Evolutionary conservation across 441 rosid genomes (phyloP).

Genomic region (Sinapis alba): DNA sequence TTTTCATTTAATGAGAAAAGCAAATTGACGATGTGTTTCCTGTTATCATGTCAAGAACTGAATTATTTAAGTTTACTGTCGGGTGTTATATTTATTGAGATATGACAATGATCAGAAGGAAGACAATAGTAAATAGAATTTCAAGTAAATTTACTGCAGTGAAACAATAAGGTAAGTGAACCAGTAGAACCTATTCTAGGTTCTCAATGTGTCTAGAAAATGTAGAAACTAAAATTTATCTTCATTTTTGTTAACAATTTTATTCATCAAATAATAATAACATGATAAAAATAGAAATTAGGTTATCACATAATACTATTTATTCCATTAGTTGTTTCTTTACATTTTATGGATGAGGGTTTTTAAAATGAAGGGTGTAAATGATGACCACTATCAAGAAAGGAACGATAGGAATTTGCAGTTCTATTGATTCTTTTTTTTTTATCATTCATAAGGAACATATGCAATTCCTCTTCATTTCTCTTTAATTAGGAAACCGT

Average conservation of each 20-base stretch:
- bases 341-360: too few relatives aligned
- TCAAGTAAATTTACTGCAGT: conserved; percentile 4
- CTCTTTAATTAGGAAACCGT: too few relatives aligned
- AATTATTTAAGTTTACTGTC: conserved; percentile 22
- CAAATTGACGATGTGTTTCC: conserved; percentile 37
- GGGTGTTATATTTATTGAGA: conserved; percentile 32
- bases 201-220: background rate
- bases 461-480: too few relatives aligned
- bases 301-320: too few relatives aligned
- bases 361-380: too few relatives aligned
- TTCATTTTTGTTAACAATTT: background rate
- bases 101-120: background rate
- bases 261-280: background rate
- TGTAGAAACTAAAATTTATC: background rate
- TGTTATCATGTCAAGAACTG: conserved; percentile 15
- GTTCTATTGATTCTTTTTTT: too few relatives aligned
- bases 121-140: conserved; percentile 2
- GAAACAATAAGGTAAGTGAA: conserved; percentile 5
- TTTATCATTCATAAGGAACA: too few relatives aligned
- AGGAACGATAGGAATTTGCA: too few relatives aligned
- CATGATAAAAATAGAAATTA: background rate
- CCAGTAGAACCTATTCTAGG: background rate
- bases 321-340: too few relatives aligned
- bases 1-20: conserved; percentile 23
- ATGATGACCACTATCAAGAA: too few relatives aligned